These are phyloP conservation scores for Sporothrix mexicana DNA, from an alignment of 2,329 filamentous ascomycete genomes.

Conservation along the genomic window DNA sequence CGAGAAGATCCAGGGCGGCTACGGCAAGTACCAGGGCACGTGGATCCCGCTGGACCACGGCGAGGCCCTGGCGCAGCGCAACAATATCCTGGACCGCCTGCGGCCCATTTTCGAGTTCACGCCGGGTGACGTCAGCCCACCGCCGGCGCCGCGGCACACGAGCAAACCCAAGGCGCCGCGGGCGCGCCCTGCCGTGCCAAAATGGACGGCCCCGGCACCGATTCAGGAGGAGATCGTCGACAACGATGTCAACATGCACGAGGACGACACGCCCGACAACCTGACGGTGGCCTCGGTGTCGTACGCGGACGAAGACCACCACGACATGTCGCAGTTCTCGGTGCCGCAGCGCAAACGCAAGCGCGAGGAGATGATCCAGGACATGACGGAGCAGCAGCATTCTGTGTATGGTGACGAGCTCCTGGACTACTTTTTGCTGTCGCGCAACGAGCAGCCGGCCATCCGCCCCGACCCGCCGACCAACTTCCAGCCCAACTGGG, in stretches of 20 bases:
- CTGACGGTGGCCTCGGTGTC: slow-evolving; percentile 82
- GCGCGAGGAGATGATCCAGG: slow-evolving; percentile 67
- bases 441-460: slow-evolving; percentile 76
- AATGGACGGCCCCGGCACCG: slow-evolving; percentile 55
- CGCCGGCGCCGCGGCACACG: slow-evolving; percentile 90
- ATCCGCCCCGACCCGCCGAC: slow-evolving; percentile 77
- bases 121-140: slow-evolving; percentile 83
- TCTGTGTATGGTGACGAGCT: slow-evolving; percentile 91
- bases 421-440: slow-evolving; percentile 92
- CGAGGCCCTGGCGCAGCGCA: slow-evolving; percentile 80
- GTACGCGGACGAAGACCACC: slow-evolving; percentile 79
- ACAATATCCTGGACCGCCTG: slow-evolving; percentile 83
- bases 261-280: slow-evolving; percentile 83
- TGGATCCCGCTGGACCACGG: slow-evolving; percentile 92
- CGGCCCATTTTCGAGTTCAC: slow-evolving; percentile 88
- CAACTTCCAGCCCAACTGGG: slow-evolving; percentile 85
- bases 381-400: slow-evolving; percentile 79
- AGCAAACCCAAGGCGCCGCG: slow-evolving; percentile 83
- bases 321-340: slow-evolving; percentile 69
- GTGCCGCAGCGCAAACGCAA: slow-evolving; percentile 75
- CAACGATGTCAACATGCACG: slow-evolving; percentile 67
- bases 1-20: slow-evolving; percentile 97
- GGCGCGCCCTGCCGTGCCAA: slow-evolving; percentile 64
- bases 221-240: slow-evolving; percentile 69
- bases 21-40: slow-evolving; percentile 98